Percentiles rank a stretch among this genome's conserved stretches.
Evolutionary conservation across 768 basidiomycete genomes (phyloP).

Genomic region (Flagelloscypha sp.): DNA sequence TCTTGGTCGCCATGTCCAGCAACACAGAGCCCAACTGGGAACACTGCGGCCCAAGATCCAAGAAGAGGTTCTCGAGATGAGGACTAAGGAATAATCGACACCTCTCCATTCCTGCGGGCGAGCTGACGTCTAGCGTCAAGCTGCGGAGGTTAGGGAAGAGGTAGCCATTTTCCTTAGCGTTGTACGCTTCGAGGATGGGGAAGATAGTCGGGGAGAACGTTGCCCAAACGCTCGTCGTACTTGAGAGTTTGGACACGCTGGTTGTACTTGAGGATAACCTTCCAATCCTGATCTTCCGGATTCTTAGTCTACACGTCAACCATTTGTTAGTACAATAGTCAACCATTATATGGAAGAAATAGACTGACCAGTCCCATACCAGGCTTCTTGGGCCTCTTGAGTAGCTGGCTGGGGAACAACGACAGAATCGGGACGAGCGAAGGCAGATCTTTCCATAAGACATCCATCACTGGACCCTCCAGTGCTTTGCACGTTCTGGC

Average conservation of each 20-base stretch:
- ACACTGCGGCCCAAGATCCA: conserved; percentile 51
- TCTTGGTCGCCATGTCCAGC: conserved; percentile 52
- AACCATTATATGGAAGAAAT: not conserved
- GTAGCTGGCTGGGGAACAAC: conserved; percentile 56
- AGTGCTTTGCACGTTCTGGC: conserved; percentile 71
- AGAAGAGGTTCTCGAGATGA: conserved; percentile 47
- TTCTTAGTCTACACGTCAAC: conserved; percentile 36
- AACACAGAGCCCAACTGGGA: conserved; percentile 59
- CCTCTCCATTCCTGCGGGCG: conserved; percentile 55
- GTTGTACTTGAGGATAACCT: conserved; percentile 54
- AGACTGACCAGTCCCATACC: conserved; percentile 67
- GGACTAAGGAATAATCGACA: conserved; percentile 59
- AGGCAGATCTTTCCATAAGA: conserved; percentile 74
- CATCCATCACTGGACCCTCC: conserved; percentile 60
- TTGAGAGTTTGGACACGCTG: conserved; percentile 59
- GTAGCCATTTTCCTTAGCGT: conserved; percentile 51
- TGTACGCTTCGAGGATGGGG: conserved; percentile 53
- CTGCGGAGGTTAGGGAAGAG: conserved; percentile 64
- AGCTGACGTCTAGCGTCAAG: conserved; percentile 67
- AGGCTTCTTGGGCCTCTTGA: conserved; percentile 65
- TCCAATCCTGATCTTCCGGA: conserved; percentile 67
- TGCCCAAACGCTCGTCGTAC: conserved; percentile 62
- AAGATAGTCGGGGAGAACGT: conserved; percentile 59
- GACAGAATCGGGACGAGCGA: conserved; percentile 65
- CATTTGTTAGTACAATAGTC: conserved; percentile 5